These are phyloP conservation scores for Coemansia sp. DNA, from an alignment of 192 early-diverging fungal species.

Conservation along the genomic window DNA sequence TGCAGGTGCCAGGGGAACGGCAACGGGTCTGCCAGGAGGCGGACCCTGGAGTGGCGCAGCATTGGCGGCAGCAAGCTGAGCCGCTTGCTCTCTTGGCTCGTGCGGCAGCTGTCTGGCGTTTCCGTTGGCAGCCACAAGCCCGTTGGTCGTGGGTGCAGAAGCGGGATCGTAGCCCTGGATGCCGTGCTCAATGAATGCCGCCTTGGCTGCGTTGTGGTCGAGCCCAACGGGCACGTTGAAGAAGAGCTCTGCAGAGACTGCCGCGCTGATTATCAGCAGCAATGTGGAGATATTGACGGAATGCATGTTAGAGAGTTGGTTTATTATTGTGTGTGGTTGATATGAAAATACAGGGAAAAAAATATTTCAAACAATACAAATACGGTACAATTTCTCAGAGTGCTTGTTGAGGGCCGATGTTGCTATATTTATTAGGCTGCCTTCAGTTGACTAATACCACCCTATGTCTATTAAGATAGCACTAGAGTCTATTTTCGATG, in stretches of 20 bases:
- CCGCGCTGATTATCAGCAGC: conserved; percentile 10
- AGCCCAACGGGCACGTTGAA: conserved; percentile 34
- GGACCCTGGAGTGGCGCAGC: neutral
- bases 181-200: conserved; percentile 25
- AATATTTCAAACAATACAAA: conserved; percentile 3
- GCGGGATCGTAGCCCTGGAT: conserved; percentile 30
- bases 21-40: conserved; percentile 8
- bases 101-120: conserved; percentile 4
- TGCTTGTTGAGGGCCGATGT: too few species aligned
- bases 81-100: conserved; percentile 1
- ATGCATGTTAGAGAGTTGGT: conserved; percentile 2
- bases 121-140: conserved; percentile 10
- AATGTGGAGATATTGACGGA: conserved; percentile 9
- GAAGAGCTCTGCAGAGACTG: conserved; percentile 21
- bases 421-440: too few species aligned
- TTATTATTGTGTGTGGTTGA: neutral
- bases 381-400: neutral
- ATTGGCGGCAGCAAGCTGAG: neutral
- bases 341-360: conserved; percentile 1
- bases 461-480: too few species aligned
- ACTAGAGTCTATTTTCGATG: too few species aligned
- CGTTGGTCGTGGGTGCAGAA: conserved; percentile 13
- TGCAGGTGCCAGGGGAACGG: conserved; percentile 17
- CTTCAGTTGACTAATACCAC: too few species aligned
- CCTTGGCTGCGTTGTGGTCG: conserved; percentile 23